Evolutionary conservation across 495 filamentous ascomycete species (phyloP), one percentile per base, ranked within the genome.

Genomic region (Hyaloscypha variabilis): DNA sequence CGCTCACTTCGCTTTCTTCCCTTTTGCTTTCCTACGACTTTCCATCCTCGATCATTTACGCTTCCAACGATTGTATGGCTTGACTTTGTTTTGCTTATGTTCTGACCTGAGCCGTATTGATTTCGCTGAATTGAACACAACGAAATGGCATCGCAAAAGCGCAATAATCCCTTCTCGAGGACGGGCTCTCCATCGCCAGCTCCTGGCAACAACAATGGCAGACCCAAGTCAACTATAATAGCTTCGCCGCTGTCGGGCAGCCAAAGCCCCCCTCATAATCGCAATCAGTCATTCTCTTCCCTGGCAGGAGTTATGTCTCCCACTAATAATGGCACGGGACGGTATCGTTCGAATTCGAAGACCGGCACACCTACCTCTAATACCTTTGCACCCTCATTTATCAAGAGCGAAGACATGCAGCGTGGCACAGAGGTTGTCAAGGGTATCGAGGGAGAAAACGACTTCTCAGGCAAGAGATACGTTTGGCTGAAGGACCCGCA

Each of bases 401-500:
- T 99, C 76, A 96, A 94, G 72, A 83, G 87, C 1, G 91, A 94
- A 66, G 89, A 91, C 60, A 74, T 90, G 69, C 81, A 87, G 63
- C 83, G 85, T 39, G 85, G 79, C 21, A 76, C 84, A 23, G 91
- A 96, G 68, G 76, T 83, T 36, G 87, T 94, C 23, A 84, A 87
- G 21, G 89, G 90, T 6, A 89, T 95, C 58, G 93, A 97, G 75
- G 94, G 93, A 54, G 93, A 97, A 73, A 96, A 95, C 77, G 96
- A 98, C 81, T 97, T 99, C 76, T 98, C 95, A 0, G 96, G 96
- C n/a, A 97, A 93, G 76, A 86, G 95, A 80, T 98, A 97, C 83
- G 93, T 99, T 61, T 99, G 96, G 96, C 79, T 98, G 70, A 88
- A 88, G 75, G 93, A 99, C 77, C 81, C 91, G 1, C 83, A 93